Percentiles rank a stretch among this genome's conserved stretches.
Evolutionary conservation across 257 asterid genomes (phyloP).

Genomic region (Solanum pinnatisectum): DNA sequence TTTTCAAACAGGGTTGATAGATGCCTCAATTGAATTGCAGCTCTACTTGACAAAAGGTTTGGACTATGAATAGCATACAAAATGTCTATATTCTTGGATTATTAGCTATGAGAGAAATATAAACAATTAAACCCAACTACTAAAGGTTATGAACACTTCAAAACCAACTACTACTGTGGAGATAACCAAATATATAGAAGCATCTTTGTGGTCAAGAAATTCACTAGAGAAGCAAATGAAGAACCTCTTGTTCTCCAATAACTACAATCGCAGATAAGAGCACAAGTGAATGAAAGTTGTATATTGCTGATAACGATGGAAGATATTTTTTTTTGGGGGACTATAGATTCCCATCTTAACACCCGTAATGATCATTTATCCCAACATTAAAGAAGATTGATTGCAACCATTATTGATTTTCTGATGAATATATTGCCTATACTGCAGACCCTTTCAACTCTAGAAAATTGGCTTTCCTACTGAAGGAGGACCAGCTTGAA

Average conservation of each 20-base stretch:
- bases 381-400: neutral
- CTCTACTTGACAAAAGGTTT: neutral
- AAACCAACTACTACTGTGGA: neutral
- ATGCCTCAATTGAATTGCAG: neutral
- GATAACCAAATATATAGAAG: neutral
- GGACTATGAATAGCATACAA: neutral
- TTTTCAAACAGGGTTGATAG: neutral
- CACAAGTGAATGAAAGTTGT: neutral
- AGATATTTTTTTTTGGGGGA: neutral
- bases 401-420: neutral
- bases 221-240: neutral
- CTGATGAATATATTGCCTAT: neutral
- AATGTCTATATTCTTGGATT: neutral
- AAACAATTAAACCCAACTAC: neutral
- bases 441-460: neutral
- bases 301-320: neutral
- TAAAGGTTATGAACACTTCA: neutral
- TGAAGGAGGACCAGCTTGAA: neutral
- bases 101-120: neutral
- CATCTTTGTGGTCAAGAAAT: neutral
- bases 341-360: neutral
- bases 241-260: neutral
- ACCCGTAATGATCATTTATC: neutral
- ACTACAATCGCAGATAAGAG: neutral
- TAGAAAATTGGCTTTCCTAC: neutral